Percentiles rank a stretch among this genome's conserved stretches.
Conservation (phyloP, 352 stramenopile species). For the Phytophthora tubulina region DNA sequence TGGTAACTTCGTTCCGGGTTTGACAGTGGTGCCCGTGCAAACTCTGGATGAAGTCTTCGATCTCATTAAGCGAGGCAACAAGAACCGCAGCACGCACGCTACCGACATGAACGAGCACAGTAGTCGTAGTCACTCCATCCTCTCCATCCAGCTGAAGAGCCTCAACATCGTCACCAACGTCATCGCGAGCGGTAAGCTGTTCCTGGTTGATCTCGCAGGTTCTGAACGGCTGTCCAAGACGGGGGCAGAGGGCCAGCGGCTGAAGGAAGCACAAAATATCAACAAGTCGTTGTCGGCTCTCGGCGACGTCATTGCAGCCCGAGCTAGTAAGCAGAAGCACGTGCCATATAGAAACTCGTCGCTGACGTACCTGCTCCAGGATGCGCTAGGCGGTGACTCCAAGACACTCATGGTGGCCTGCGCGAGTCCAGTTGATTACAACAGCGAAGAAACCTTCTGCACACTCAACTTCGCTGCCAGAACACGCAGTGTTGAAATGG, state of each 20-base stretch:
- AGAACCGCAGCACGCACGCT: constrained; percentile 87
- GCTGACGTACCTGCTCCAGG: constrained; percentile 94
- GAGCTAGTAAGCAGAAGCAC: constrained; percentile 90
- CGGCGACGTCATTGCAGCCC: constrained; percentile 96
- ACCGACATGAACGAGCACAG: constrained; percentile 93
- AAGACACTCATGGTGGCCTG: constrained; percentile 96
- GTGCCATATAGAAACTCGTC: constrained; percentile 96
- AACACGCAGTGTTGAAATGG: constrained; percentile 91
- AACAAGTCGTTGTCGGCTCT: constrained; percentile 96
- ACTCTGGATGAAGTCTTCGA: constrained; percentile 87
- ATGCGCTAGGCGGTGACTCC: constrained; percentile 91
- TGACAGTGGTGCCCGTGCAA: constrained; percentile 81
- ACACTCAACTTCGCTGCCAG: constrained; percentile 93
- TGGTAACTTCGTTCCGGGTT: constrained; percentile 86
- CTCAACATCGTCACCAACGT: constrained; percentile 81
- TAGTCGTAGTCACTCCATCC: constrained; percentile 88
- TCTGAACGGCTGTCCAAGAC: constrained; percentile 93
- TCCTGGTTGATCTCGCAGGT: constrained; percentile 92
- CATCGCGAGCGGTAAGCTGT: constrained; percentile 81
- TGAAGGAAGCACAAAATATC: constrained; percentile 95
- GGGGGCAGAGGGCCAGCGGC: constrained; percentile 79
- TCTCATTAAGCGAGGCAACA: constrained; percentile 86
- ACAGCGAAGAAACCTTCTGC: constrained; percentile 93
- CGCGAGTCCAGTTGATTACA: constrained; percentile 91
- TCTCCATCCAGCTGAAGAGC: constrained; percentile 89